Base-by-base conservation (phyloP, 164 flowering plant genomes). In the Stephania cephalantha region DNA sequence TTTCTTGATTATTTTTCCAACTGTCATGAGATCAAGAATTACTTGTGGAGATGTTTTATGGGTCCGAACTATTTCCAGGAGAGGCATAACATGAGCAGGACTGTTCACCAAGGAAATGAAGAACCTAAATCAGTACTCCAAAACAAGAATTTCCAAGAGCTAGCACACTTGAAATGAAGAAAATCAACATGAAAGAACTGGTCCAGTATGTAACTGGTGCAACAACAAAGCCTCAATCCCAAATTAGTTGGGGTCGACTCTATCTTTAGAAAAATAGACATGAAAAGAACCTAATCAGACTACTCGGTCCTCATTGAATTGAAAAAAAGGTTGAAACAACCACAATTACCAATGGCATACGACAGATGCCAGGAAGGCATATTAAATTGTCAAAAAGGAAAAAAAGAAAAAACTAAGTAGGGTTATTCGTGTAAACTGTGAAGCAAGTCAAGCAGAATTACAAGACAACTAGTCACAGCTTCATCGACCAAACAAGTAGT, bases 71-170 rank as follows among this genome's bases (percentile, higher is more conserved):
- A 94, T 89, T 81, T 96, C 99, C 83, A 96, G 76, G 73, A 96
- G 94, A 55, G 97, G 97, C 99, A 96, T 95, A 79, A 94, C 83
- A 84, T 96, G 99, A 30, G 97, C 97, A 83, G 99, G 99, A 76
- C 99, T 96, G 91, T 81, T 73, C 72, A 84, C 78, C 12, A 80
- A 71, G 80, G 31, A 82, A 69, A 61, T 20, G 18, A 76, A 61
- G 82, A 69, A 78, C 18, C 30, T n/a, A 74, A 70, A 50, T 66
- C 63, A 78, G n/a, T 70, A 25, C 66, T 4, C 74, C 10, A 30
- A 48, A 10, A 6, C 2, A 44, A 53, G 45, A 46, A 25, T n/a
- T 68, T 25, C 42, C 70, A 68, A 65, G 10, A 46, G 74, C 18
- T 10, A 53, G 69, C 3, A 35, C 65, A 61, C 31, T 46, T 44